Evolutionary conservation across 2,329 filamentous ascomycete species (phyloP), one percentile per base, ranked within the genome.

Genomic region (Cercospora beticola): DNA sequence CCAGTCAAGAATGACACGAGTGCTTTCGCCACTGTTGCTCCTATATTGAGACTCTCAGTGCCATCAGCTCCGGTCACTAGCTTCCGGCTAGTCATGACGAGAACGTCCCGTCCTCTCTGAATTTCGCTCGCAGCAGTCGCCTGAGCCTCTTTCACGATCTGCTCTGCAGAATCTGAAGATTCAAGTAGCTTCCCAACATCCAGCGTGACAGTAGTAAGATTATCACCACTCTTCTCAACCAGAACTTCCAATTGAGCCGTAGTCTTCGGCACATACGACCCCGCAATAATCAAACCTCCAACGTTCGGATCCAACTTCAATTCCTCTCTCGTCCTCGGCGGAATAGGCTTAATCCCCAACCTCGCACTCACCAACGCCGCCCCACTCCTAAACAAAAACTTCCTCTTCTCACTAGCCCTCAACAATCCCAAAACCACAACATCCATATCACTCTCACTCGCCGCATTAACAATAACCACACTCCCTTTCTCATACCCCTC

Each of bases 191-290:
- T 80, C 3, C 80, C 79, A 0, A 87, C 86, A 14, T 85, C 78
- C 1, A 88, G 77, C 10, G 82, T 80, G 30, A 87, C 80, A 0
- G 80, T 82, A 0, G 79, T 81, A 0, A 87, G 75, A n/a, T 80
- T 76, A 0, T 76, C 68, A 0, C 80, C 81, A 0, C 82, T 80
- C 16, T 76, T 76, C 1, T 79, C 74, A 0, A 78, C 76, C 8
- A 88, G 72, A 2, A 77, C 75, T 28, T 83, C 81, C 0, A 88
- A 75, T 65, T 88, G 86, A 0, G 84, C 82, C 0, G 86, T 88
- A 0, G 86, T 88, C 70, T 88, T 88, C 2, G 86, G 85, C 0
- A 88, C 86, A 56, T 88, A 88, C 0, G 84, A 86, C 0, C 87
- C 86, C 0, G 85, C 86, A 16, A 88, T 82, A 18, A 88, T 82